Conservation (phyloP, 176 grass and related monocot species). For the Ensete glaucum region DNA sequence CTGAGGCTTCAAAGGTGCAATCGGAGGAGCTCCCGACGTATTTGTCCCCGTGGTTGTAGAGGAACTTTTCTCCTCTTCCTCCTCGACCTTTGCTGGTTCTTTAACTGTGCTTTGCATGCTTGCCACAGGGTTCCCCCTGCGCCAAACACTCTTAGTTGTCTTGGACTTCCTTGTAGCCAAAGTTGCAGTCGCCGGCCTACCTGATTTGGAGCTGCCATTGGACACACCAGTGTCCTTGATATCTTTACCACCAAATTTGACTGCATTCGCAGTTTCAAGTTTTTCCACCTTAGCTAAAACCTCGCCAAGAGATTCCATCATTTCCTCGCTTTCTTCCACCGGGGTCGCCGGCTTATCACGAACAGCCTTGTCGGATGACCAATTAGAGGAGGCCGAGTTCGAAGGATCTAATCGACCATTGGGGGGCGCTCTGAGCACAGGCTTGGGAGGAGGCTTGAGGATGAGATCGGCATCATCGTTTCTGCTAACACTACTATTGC, state of each 20-base stretch:
- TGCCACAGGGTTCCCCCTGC: conserved; percentile 72
- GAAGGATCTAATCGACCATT: conserved; percentile 37
- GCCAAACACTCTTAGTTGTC: conserved; percentile 81
- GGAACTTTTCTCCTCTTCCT: conserved; percentile 6
- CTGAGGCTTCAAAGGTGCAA: conserved; percentile 19
- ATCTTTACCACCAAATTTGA: conserved; percentile 22
- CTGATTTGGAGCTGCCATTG: conserved; percentile 27
- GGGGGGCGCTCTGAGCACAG: conserved; percentile 20
- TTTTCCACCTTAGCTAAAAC: conserved; percentile 81
- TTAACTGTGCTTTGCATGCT: conserved; percentile 47
- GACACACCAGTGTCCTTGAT: conserved; percentile 17
- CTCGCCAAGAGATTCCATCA: conserved; percentile 67
- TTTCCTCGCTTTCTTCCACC: conserved; percentile 53
- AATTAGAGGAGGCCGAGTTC: conserved; percentile 19
- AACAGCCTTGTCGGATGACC: conserved; percentile 13
- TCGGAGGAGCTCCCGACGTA: conserved; percentile 22
- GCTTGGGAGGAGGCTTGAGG: conserved; percentile 63
- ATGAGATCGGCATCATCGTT: conserved; percentile 37
- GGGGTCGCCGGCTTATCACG: conserved; percentile 19
- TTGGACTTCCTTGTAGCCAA: conserved; percentile 37
- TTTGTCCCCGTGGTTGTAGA: conserved; percentile 4
- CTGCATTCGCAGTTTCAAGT: conserved; percentile 43
- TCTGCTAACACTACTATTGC: conserved; percentile 7
- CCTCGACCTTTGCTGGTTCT: conserved; percentile 39
- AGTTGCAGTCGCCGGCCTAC: conserved; percentile 27